Evolutionary conservation across 352 stramenopile genomes (phyloP).

Genomic region (Phytophthora palmivora): DNA sequence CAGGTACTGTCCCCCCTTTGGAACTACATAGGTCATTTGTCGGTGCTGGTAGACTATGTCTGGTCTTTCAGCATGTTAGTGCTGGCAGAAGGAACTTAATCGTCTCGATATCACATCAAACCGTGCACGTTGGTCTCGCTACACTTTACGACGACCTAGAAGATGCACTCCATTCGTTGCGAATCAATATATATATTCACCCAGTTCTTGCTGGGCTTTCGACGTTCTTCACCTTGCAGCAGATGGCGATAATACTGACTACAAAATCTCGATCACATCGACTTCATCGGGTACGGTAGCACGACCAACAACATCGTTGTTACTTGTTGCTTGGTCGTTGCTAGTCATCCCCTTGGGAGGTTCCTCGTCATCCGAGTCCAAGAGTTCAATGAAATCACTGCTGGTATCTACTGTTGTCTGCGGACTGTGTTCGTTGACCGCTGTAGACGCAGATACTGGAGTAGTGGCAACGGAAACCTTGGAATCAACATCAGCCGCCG

Average conservation of each 20-base stretch:
- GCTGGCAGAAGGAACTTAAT: conserved; percentile 16
- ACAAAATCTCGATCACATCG: conserved; percentile 55
- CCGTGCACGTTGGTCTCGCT: no score
- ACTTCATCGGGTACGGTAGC: conserved; percentile 23
- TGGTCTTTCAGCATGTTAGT: no score
- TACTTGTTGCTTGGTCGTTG: conserved; percentile 10
- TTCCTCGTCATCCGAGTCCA: conserved; percentile 62
- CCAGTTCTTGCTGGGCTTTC: conserved; percentile 11
- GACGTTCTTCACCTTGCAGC: conserved; percentile 12
- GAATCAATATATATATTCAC: conserved; percentile 37
- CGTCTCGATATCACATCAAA: conserved; percentile 12
- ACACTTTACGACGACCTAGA: background rate
- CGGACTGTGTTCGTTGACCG: conserved; percentile 22
- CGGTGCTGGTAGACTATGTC: no score
- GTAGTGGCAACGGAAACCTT: conserved; percentile 9
- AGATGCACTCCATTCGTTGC: conserved; percentile 5
- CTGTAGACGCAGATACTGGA: conserved; percentile 7
- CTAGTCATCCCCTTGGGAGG: conserved; percentile 10
- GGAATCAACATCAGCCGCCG: conserved; percentile 5
- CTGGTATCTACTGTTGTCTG: conserved; percentile 44
- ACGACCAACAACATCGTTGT: background rate
- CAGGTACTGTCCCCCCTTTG: no score
- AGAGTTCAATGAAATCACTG: conserved; percentile 63
- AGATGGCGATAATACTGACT: conserved; percentile 21
- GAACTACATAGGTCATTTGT: no score